phyloP scores from a whole-genome alignment of 108 stramenopile genomes.

The Nitzschia sp. region DNA sequence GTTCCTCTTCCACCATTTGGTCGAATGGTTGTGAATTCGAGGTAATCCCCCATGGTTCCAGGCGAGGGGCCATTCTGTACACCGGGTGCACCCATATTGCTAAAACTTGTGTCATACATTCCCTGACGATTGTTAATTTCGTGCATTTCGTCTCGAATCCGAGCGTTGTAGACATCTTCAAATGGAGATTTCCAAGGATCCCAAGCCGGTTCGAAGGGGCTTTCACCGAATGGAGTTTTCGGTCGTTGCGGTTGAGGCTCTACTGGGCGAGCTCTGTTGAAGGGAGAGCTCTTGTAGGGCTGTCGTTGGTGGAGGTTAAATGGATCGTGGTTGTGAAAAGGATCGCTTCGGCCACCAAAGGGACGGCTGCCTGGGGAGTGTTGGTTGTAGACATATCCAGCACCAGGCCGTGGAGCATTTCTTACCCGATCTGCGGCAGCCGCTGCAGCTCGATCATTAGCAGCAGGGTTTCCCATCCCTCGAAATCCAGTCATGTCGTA shows the following conservation, averaged over 20 bases:
- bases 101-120: background rate
- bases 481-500: conserved; percentile 46
- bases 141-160: background rate
- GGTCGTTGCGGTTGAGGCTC: background rate
- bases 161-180: conserved; percentile 2
- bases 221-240: background rate
- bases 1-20: background rate
- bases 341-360: background rate
- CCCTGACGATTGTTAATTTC: background rate
- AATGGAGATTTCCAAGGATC: conserved; percentile 6
- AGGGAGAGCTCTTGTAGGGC: background rate
- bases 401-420: background rate
- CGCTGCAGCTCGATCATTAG: background rate
- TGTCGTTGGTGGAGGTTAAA: background rate
- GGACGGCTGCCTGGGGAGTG: background rate
- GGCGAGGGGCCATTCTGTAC: background rate
- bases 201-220: background rate
- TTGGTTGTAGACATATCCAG: background rate
- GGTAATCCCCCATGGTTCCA: background rate
- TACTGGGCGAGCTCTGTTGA: background rate
- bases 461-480: background rate
- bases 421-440: background rate
- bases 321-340: background rate
- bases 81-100: background rate
- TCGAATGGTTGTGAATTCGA: background rate